Evolutionary conservation across 2,329 filamentous ascomycete species (phyloP).

Genomic region (Didymella pomorum): DNA sequence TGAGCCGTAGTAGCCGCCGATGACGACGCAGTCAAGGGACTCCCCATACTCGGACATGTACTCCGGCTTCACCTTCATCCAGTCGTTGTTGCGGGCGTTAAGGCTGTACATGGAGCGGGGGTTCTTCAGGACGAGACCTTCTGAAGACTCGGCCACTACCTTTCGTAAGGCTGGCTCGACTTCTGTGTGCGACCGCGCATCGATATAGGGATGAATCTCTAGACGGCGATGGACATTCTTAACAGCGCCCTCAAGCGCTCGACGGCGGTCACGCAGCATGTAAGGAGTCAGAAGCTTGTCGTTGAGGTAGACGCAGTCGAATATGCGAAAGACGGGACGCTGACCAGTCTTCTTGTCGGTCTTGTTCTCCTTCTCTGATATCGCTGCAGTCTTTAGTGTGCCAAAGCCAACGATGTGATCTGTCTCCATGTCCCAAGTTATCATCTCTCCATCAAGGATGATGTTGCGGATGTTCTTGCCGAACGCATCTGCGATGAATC

Average conservation of each 20-base stretch:
- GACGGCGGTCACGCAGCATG: conserved; percentile 79
- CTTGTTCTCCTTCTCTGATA: conserved; percentile 79
- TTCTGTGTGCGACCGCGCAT: conserved; percentile 71
- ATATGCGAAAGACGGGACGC: conserved; percentile 82
- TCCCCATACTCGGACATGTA: conserved; percentile 98
- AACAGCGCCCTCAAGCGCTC: conserved; percentile 76
- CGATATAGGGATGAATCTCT: conserved; percentile 78
- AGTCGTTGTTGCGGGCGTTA: conserved; percentile 91
- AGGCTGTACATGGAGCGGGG: conserved; percentile 85
- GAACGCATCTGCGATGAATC: conserved; percentile 81
- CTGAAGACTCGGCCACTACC: conserved; percentile 85
- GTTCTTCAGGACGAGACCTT: conserved; percentile 93
- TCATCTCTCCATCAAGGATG: conserved; percentile 97
- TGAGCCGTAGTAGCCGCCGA: conserved; percentile 92
- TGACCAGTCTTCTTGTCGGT: conserved; percentile 64
- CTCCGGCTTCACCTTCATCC: conserved; percentile 98
- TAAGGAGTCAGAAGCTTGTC: conserved; percentile 80
- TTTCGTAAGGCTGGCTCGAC: conserved; percentile 82
- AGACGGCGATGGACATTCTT: conserved; percentile 75
- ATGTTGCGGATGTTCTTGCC: conserved; percentile 78
- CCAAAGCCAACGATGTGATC: conserved; percentile 90
- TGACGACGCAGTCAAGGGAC: conserved; percentile 84
- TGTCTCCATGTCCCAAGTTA: conserved; percentile 90
- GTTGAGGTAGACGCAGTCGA: conserved; percentile 92
- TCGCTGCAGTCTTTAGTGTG: conserved; percentile 88